These are phyloP conservation scores for Beauveria sp. DNA, from an alignment of 2,329 filamentous ascomycete species.

Conservation along the genomic window DNA sequence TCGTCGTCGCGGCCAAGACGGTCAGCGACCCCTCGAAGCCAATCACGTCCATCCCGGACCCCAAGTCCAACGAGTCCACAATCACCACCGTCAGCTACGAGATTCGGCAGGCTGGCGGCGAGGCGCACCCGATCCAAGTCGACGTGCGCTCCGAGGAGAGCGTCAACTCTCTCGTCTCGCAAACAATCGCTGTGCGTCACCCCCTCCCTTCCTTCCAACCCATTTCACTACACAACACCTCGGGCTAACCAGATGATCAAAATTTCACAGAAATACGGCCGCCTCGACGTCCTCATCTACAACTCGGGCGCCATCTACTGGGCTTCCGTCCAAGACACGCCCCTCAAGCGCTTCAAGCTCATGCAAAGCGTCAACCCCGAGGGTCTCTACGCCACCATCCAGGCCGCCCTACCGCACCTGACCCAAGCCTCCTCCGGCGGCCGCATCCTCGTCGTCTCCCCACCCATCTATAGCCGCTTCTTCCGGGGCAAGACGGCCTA, in stretches of 20 bases:
- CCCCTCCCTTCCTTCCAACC: neutral
- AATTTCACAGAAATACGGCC: conserved; percentile 40
- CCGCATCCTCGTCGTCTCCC: conserved; percentile 69
- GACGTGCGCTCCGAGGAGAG: conserved; percentile 61
- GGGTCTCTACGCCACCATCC: conserved; percentile 66
- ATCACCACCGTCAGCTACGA: conserved; percentile 74
- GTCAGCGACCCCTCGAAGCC: conserved; percentile 53
- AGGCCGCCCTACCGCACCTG: conserved; percentile 62
- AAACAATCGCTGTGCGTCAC: conserved; percentile 38
- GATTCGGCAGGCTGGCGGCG: conserved; percentile 56
- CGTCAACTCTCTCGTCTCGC: conserved; percentile 50
- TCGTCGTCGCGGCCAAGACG: conserved; percentile 71
- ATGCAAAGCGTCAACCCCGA: conserved; percentile 71
- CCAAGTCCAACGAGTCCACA: conserved; percentile 66
- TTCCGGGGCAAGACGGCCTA: conserved; percentile 82
- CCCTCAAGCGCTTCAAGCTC: conserved; percentile 66
- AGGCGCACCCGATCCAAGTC: conserved; percentile 58
- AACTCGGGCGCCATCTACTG: conserved; percentile 85
- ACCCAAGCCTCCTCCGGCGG: conserved; percentile 33
- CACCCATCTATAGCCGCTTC: conserved; percentile 79
- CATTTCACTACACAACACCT: no score
- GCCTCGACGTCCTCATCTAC: conserved; percentile 70
- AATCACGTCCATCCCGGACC: conserved; percentile 62
- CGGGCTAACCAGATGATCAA: neutral
- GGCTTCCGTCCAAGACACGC: conserved; percentile 65